Base-by-base conservation (phyloP, 441 rosid species). In the Gossypium davidsonii region DNA sequence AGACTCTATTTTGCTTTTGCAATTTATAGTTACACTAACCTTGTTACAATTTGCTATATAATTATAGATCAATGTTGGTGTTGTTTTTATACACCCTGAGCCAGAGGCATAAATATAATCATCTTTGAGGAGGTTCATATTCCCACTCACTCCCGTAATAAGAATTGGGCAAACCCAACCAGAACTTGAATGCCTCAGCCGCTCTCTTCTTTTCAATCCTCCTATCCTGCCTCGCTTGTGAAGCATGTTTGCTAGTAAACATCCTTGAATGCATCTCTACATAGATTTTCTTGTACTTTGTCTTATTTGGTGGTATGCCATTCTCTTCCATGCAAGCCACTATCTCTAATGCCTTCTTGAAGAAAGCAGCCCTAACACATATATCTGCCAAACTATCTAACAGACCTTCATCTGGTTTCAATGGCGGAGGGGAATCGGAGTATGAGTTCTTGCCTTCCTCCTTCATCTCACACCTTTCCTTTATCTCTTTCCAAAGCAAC, bases 251-350 rank as follows among this genome's bases (percentile, higher is more conserved):
- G 75, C 97, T 91, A 1, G 93, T 92, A 68, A 92, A 95, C 97
- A 92, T 88, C 86, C 94, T 90, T 0, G 97, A 92, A 58, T 92
- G 98, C 99, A 95, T 91, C 84, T 91, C 97, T 69, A 92, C 93
- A 69, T 92, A 92, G 6, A 91, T 95, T 74, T 85, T 89, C 80
- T 90, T 90, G 73, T 86, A 94, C 88, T 94, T 92, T 0, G 94
- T 90, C 80, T 91, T 91, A 76, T 95, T 90, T 10, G 98, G 96
- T 1, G 88, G 79, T 67, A 95, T 91, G 14, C 96, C 94, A 55
- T 92, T 83, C 70, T 95, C 96, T 77, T 92, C 98, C 98, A 95
- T 91, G 75, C 96, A 95, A 0, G 92, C 98, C 23, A 95, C 90
- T 53, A 92, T 89, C 80, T 94, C 97, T 64, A 94, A 80, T 15